Conservation (phyloP, 2,329 filamentous ascomycete genomes). For the Alternaria infectoria region DNA sequence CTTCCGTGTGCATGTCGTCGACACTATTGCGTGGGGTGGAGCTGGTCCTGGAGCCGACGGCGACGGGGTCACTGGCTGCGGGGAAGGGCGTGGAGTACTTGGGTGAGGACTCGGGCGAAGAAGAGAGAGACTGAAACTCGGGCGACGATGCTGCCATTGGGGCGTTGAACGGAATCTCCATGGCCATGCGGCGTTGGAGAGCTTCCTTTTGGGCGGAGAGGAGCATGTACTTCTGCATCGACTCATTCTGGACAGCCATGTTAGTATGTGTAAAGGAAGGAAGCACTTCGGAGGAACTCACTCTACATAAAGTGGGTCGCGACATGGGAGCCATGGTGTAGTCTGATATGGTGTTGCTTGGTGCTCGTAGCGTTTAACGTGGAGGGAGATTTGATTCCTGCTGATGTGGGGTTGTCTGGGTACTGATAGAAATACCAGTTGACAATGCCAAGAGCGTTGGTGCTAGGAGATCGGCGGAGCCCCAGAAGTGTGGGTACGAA, state of each 20-base stretch:
- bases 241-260: slow-evolving; percentile 27
- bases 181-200: slow-evolving; percentile 48
- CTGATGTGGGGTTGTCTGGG: slow-evolving; percentile 22
- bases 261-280: slow-evolving; percentile 12
- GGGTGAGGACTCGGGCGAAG: slow-evolving; percentile 37
- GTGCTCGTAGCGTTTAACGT: neutral
- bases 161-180: slow-evolving; percentile 41
- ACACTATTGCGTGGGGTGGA: slow-evolving; percentile 28
- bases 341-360: slow-evolving; percentile 3
- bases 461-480: slow-evolving; percentile 18
- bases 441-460: slow-evolving; percentile 21
- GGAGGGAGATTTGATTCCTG: slow-evolving; percentile 3
- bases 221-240: slow-evolving; percentile 50
- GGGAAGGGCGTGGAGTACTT: slow-evolving; percentile 32
- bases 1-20: slow-evolving; percentile 44
- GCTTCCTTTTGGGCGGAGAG: slow-evolving; percentile 51
- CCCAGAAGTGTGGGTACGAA: slow-evolving; percentile 19
- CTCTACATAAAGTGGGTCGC: slow-evolving; percentile 30
- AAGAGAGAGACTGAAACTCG: slow-evolving; percentile 42
- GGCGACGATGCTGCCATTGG: slow-evolving; percentile 46
- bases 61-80: slow-evolving; percentile 32
- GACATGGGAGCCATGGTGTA: slow-evolving; percentile 24
- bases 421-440: slow-evolving; percentile 15
- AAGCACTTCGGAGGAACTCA: slow-evolving; percentile 14
- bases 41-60: slow-evolving; percentile 22